Evolutionary conservation across 352 stramenopile species (phyloP).

Genomic region (Globisporangium middletonii): DNA sequence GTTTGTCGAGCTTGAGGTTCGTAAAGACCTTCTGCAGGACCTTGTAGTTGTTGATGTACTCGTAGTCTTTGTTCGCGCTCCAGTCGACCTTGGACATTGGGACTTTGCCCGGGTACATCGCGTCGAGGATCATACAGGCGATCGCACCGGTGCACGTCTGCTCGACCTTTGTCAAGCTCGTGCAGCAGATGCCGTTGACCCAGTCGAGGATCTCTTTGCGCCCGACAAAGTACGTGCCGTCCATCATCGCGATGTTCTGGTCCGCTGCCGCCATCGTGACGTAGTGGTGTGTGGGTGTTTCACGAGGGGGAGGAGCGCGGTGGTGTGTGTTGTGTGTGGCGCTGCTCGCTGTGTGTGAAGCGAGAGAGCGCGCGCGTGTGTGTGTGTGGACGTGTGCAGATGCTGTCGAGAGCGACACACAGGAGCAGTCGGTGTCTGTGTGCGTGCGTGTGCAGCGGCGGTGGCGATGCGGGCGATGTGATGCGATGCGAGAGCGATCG

Average conservation of each 20-base stretch:
- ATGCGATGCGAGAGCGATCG: too few relatives aligned
- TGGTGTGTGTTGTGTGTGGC: too few relatives aligned
- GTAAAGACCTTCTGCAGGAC: constrained; percentile 97
- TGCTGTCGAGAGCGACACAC: too few relatives aligned
- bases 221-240: constrained; percentile 95
- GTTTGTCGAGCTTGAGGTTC: constrained; percentile 92
- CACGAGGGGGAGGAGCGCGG: too few relatives aligned
- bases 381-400: too few relatives aligned
- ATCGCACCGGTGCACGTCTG: constrained; percentile 95
- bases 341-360: too few relatives aligned
- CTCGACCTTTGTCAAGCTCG: constrained; percentile 96
- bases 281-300: too few relatives aligned
- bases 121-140: constrained; percentile 97
- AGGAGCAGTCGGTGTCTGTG: too few relatives aligned
- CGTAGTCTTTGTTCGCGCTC: constrained; percentile 95
- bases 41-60: constrained; percentile 99
- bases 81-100: constrained; percentile 98
- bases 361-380: too few relatives aligned
- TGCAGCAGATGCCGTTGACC: constrained; percentile 95
- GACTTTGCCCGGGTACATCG: constrained; percentile 92
- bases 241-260: constrained; percentile 94
- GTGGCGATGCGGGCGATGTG: too few relatives aligned
- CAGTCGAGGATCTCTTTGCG: constrained; percentile 98
- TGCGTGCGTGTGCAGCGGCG: too few relatives aligned
- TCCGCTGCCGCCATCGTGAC: constrained; percentile 61